Evolutionary conservation across 2,329 filamentous ascomycete genomes (phyloP), one percentile per base, ranked within the genome.

Genomic region (Ceratocystis huliohia): DNA sequence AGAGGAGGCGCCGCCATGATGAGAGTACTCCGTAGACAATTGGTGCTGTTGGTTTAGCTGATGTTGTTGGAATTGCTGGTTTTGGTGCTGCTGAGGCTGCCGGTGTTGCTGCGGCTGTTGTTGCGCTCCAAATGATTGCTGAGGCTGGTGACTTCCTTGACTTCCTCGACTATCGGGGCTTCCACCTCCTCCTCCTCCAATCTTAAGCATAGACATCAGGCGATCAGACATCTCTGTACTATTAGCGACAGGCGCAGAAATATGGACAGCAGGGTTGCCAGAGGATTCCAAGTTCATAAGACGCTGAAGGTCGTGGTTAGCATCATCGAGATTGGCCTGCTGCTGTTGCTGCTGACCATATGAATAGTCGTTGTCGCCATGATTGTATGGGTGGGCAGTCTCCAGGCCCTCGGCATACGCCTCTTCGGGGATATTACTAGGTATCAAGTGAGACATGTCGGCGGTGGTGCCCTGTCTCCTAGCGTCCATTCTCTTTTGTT

Each of bases 401-500:
- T 59, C 56, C 28, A 59, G 15, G 28, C 25, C 20, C 69, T 80
- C 74, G 57, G 74, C 73, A 70, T 77, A 76, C n/a, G 76, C 72
- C 64, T 88, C 84, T 56, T 86, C 82, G 28, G 78, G 74, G 53
- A 69, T 67, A 13, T 65, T 45, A 13, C 56, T 61, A 8, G 69
- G 63, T 25, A 66, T 59, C n/a, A 64, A 37, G 41, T 81, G 77
- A 15, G 75, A 74, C 41, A 73, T 74, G 46, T 73, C 78, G 33
- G 76, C 71, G 20, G 75, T 74, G 4, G 56, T 37, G 69, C 77
- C 78, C 70, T 79, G 67, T 53, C 48, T 65, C 33, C 62, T 64
- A 17, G 48, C 50, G 13, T 68, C 67, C 25, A 66, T 61, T 6
- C 67, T 91, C 78, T 84, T 88, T 76, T 96, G 90, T 69, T 88